Evolutionary conservation across 2,329 filamentous ascomycete genomes (phyloP), one percentile per base, ranked within the genome.

Genomic region (Seiridium cupressi): DNA sequence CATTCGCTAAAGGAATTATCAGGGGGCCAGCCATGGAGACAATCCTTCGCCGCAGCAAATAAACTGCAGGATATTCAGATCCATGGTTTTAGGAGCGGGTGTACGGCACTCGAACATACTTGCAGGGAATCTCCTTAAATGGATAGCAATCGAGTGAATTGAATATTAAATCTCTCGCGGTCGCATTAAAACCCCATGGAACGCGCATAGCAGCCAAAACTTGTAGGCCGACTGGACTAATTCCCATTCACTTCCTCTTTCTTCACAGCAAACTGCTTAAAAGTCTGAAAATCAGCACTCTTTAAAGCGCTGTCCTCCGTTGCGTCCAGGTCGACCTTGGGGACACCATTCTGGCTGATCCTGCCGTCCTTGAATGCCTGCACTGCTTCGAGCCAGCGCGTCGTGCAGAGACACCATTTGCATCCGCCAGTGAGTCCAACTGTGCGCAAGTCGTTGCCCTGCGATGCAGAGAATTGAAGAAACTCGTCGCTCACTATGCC

Each of bases 381-480:
- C 62, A 85, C 81, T 1, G 84, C 86, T 69, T 88, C 84, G 65
- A 81, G 81, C 84, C 84, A 88, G 49, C 85, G 73, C 9, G 72
- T 75, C 3, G 84, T 84, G 66, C 86, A 88, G 4, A 89, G 72
- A 70, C 86, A 89, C 84, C 86, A 88, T 69, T 83, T 84, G 66
- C 84, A 87, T 6, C 85, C 85, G 10, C 76, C 81, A 26, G 77
- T 82, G 58, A 88, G 77, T 3, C 85, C 85, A 26, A 79, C 77
- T 4, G 71, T 66, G 32, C 84, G 78, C 40, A 89, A 74, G 66
- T 88, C 82, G 67, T 88, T 88, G 44, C 85, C 86, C 44, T 79
- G 78, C 4, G 77, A 76, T 18, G 85, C 84, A 38, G 79, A 80
- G 74, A 84, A 88, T 68, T 87, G 83, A 40, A 88, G 81, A 70